Percentiles rank a stretch among this genome's conserved stretches.
Conservation (phyloP, 129 eudicot genomes). For the Artemisia argyi region DNA sequence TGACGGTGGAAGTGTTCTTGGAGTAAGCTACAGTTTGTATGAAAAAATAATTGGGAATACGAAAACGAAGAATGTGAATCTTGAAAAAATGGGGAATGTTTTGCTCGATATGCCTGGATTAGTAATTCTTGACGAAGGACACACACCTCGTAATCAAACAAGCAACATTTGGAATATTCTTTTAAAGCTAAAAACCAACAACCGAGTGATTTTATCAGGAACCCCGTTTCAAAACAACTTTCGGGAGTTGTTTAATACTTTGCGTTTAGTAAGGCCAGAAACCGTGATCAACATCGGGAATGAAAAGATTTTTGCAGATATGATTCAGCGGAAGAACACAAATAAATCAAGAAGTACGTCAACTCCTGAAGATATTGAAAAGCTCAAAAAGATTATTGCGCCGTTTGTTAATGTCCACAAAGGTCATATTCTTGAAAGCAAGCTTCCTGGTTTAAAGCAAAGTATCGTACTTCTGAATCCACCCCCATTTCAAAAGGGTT, state of each 20-base stretch:
- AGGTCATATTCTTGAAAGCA: constrained; percentile 43
- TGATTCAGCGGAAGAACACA: constrained; percentile 9
- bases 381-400: constrained; percentile 43
- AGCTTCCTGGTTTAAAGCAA: constrained; percentile 49
- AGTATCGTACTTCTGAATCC: constrained; percentile 45
- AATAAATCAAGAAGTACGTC: not conserved
- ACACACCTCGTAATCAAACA: constrained; percentile 60
- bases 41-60: constrained; percentile 35
- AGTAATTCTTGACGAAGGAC: constrained; percentile 88
- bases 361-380: constrained; percentile 25
- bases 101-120: constrained; percentile 55
- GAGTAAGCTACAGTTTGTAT: not conserved
- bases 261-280: constrained; percentile 53
- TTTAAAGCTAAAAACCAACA: constrained; percentile 46
- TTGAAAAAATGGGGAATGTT: constrained; percentile 23
- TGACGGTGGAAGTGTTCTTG: no score
- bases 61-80: constrained; percentile 3
- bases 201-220: constrained; percentile 65
- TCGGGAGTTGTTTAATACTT: constrained; percentile 53
- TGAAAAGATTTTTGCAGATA: constrained; percentile 29
- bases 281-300: constrained; percentile 22
- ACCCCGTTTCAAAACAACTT: constrained; percentile 87
- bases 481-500: constrained; percentile 31
- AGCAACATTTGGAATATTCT: constrained; percentile 54
- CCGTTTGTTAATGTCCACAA: constrained; percentile 66